Conservation (phyloP, 805 yeast genomes). For the Kodamaea leandrae region DNA sequence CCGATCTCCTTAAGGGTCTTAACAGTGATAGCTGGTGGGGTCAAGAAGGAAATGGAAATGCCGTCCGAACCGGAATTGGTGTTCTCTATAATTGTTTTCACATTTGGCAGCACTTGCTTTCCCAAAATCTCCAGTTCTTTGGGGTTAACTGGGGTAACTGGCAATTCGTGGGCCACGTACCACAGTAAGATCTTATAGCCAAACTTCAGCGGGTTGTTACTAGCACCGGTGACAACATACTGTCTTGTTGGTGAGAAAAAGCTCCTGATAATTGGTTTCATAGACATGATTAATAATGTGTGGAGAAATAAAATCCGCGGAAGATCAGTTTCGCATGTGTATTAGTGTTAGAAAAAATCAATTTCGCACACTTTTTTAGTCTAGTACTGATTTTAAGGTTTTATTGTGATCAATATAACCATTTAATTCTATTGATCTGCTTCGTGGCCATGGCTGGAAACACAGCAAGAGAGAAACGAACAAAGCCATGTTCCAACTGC, state of each 20-base stretch:
- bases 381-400: no score
- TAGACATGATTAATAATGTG: slow-evolving; percentile 12
- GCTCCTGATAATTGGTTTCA: slow-evolving; percentile 34
- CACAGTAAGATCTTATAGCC: slow-evolving; percentile 69
- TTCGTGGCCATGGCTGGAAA: background rate
- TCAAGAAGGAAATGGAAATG: slow-evolving; percentile 63
- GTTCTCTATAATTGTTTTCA: slow-evolving; percentile 28
- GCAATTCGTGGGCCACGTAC: slow-evolving; percentile 57
- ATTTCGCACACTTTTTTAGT: no score
- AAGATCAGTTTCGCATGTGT: no score
- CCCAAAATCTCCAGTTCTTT: slow-evolving; percentile 47
- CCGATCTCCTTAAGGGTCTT: slow-evolving; percentile 35
- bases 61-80: slow-evolving; percentile 35
- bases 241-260: slow-evolving; percentile 53
- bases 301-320: background rate
- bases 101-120: slow-evolving; percentile 32
- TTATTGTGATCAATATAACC: no score
- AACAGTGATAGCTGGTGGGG: slow-evolving; percentile 64
- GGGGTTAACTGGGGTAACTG: slow-evolving; percentile 69
- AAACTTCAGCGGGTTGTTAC: slow-evolving; percentile 58
- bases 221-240: slow-evolving; percentile 72
- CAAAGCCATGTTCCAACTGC: slow-evolving; percentile 64
- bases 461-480: slow-evolving; percentile 38
- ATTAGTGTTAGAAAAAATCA: no score
- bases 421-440: no score